Base-by-base conservation (phyloP, 2,329 filamentous ascomycete genomes). In the Fusarium napiforme region DNA sequence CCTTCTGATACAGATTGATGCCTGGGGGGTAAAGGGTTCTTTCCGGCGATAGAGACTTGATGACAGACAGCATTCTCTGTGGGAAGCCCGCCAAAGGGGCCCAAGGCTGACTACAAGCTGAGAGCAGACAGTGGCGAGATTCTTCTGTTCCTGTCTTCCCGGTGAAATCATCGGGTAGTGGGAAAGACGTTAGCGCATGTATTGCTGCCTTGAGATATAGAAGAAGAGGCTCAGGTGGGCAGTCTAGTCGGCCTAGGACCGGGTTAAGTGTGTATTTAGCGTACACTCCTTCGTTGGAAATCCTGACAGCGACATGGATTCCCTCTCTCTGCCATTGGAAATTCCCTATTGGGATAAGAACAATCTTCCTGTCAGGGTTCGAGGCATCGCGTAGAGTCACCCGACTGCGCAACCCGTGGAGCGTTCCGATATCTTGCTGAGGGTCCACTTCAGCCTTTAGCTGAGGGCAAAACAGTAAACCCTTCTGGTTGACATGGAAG, bases 111-210 rank as follows among this genome's bases (percentile, higher is more conserved):
- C 85, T 87, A 4, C 80, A 10, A 18, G 58, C 2, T 1, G 40
- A 52, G 6, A 78, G 74, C 1, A 92, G 79, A 34, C 83, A 84
- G 4, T 83, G 79, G 0, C 90, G 66, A 0, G 89, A 86, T 77
- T 92, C 90, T 74, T 93, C 91, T 0, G 85, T 86, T 0, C 91
- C 91, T 0, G 89, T 92, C 0, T 85, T 83, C 0, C 84, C 81
- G 0, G 90, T 92, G 0, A 93, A 82, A 0, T 83, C 79, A 74
- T 93, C 91, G 0, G 88, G 86, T 0, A 92, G 40, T 0, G 86
- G 74, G 37, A 86, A 88, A 0, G 90, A 91, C 0, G 91, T 93
- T 9, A 85, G 79, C 0, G 90, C 91, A 75, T 93, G 91, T 2
- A 90, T 78, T 8, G 85, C 78, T 0, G 89, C 90, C 73, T 90